Base-by-base conservation (phyloP, 2,329 filamentous ascomycete genomes). In the Aspergillus thermomutatus region DNA sequence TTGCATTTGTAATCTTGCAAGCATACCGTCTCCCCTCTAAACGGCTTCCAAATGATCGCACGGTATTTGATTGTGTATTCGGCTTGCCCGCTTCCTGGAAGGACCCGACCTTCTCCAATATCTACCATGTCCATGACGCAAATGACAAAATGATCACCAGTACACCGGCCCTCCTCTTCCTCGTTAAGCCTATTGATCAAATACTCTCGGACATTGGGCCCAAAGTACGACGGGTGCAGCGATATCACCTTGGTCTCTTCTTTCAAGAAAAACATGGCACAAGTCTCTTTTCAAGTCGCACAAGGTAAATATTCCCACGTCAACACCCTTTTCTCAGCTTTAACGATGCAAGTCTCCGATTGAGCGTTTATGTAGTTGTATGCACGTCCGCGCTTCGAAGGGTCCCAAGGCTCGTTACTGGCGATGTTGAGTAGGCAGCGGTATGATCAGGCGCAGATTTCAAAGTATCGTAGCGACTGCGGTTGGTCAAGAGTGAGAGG, bases 91-190 rank as follows among this genome's bases (percentile, higher is more conserved):
- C 89, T 96, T 8, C 93, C 91, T 3, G 94, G 93, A 55, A 97
- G 84, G 60, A 99, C 93, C 66, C 91, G 88, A 11, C 92, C 92
- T 70, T 96, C 92, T 17, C 91, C 95, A 69, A 97, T 93, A 66
- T 97, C 90, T 69, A 95, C 92, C 50, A 92, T 90, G 75, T 97
- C 92, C 86, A 99, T 93, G 69, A 99, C 95, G 71, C 92, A 94
- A 67, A 99, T 94, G 71, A 99, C 95, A 76, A 94, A 97, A 81
- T 96, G 97, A 73, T 91, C 91, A 57, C 94, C 94, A 3, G 92
- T 94, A 76, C 92, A 97, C 45, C 90, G 93, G 25, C 94, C 94
- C 78, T 99, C 94, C 60, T 97, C 91, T 72, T 97, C 93, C 70
- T 90, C 88, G 63, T 96, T 84, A 27, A 99, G 86, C 75, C 93